Evolutionary conservation across 2,329 filamentous ascomycete species (phyloP), one percentile per base, ranked within the genome.

Genomic region (Fusarium fujikuroi): DNA sequence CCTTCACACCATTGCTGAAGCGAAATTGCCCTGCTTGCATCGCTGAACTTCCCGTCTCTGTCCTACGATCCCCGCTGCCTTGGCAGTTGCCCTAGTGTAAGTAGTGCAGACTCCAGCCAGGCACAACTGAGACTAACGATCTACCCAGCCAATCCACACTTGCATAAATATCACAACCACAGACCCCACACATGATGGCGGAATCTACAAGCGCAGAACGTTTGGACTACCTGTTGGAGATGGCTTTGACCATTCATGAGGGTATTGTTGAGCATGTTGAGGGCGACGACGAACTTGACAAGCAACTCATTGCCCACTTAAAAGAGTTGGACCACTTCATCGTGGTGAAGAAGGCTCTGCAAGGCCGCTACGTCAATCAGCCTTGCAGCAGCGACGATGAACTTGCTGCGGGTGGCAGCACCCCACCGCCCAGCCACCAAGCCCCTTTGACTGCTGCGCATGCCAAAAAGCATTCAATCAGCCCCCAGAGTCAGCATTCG

Each of bases 371-470:
- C 2, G 4, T 23, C n/a, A 5, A 23, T 7, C 16, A 50, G 8
- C 5, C 7, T 19, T 14, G n/a, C n/a, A 9, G 15, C 9, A 21
- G 15, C 19, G 19, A 28, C 7, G 5, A 9, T 19, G 23, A 28
- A 18, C 14, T 12, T 10, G 34, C 23, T 18, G 6, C 18, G n/a
- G 18, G 15, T 34, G 9, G 34, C 11, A 19, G 11, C 3, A 32
- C 30, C 16, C 34, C 50, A 7, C 23, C 19, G 15, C 10, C 9
- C 18, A 12, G 14, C 6, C 5, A 28, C 19, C 2, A n/a, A 5
- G n/a, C 19, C 1, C 50, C 15, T 1, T n/a, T 25, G 6, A 1
- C 23, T 25, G 10, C 3, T 9, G 10, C 7, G 1, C 5, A 15
- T 2, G 23, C 11, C 23, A 32, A n/a, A 21, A 10, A 32, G 15